phyloP scores from a whole-genome alignment of 352 stramenopile species.

The Albugo candida region DNA sequence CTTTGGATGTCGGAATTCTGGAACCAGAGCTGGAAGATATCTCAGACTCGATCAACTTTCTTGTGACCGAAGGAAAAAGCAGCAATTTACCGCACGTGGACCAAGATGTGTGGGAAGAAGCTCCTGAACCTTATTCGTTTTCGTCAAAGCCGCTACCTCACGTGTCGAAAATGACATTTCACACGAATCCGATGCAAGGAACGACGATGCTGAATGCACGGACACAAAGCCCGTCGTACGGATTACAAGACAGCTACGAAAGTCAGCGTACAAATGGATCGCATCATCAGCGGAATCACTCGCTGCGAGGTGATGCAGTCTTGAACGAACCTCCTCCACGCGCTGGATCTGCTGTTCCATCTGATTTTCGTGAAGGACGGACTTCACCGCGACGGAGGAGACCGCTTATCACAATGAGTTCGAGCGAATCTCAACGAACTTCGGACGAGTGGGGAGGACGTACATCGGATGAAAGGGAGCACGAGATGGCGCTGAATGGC shows the following conservation, averaged over 20 bases:
- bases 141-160: slow-evolving; percentile 55
- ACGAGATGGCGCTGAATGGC: neutral
- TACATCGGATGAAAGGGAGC: neutral
- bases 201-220: neutral
- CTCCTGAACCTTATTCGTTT: slow-evolving; percentile 62
- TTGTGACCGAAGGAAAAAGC: slow-evolving; percentile 71
- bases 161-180: slow-evolving; percentile 65
- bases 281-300: too few species aligned
- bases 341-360: neutral
- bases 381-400: too few species aligned
- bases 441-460: neutral
- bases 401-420: neutral
- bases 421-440: neutral
- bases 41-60: slow-evolving; percentile 82
- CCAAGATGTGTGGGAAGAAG: slow-evolving; percentile 75
- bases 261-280: too few species aligned
- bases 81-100: slow-evolving; percentile 60
- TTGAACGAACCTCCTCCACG: neutral
- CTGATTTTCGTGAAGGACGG: too few species aligned
- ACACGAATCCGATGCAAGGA: slow-evolving; percentile 9
- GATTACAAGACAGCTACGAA: neutral
- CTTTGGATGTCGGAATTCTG: slow-evolving; percentile 84
- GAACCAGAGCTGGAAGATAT: slow-evolving; percentile 86
- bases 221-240: neutral
- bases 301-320: too few species aligned